These are phyloP conservation scores for Coemansia sp. DNA, from an alignment of 371 early-diverging fungal species.

Conservation along the genomic window DNA sequence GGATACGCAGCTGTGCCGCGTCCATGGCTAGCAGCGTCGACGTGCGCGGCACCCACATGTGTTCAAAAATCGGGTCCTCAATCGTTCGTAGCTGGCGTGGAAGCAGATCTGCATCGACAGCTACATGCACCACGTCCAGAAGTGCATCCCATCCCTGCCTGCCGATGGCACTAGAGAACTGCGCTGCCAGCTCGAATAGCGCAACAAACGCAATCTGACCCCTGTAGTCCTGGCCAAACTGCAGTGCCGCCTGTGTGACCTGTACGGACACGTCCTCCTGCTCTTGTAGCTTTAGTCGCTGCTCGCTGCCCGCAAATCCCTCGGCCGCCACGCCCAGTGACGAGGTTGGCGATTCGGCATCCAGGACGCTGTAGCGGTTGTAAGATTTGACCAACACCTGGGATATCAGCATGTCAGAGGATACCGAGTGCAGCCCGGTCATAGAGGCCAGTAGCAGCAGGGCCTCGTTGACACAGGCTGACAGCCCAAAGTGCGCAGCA, in stretches of 20 bases:
- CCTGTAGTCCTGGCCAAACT: constrained; percentile 85
- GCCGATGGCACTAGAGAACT: constrained; percentile 66
- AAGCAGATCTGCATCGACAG: constrained; percentile 39
- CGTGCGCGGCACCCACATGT: constrained; percentile 81
- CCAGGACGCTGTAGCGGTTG: constrained; percentile 73
- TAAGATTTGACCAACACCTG: constrained; percentile 70
- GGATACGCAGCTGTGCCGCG: constrained; percentile 26
- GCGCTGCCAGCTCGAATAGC: constrained; percentile 72
- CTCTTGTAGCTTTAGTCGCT: constrained; percentile 61
- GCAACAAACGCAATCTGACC: constrained; percentile 87
- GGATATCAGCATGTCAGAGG: constrained; percentile 17
- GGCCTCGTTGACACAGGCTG: constrained; percentile 41
- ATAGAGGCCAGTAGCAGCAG: constrained; percentile 33
- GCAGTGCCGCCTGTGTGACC: constrained; percentile 70
- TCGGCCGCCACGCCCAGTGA: constrained; percentile 78
- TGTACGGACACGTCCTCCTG: constrained; percentile 55
- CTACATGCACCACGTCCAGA: constrained; percentile 19
- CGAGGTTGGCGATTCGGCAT: constrained; percentile 69
- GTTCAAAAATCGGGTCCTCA: constrained; percentile 61
- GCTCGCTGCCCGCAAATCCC: constrained; percentile 68
- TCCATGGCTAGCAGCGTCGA: constrained; percentile 50
- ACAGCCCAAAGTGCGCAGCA: constrained; percentile 42
- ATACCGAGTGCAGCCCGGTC: constrained; percentile 21
- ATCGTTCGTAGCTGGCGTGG: constrained; percentile 23
- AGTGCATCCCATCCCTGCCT: constrained; percentile 71